Base-by-base conservation (phyloP, 108 stramenopile species). In the Nannochloropsis salina region DNA sequence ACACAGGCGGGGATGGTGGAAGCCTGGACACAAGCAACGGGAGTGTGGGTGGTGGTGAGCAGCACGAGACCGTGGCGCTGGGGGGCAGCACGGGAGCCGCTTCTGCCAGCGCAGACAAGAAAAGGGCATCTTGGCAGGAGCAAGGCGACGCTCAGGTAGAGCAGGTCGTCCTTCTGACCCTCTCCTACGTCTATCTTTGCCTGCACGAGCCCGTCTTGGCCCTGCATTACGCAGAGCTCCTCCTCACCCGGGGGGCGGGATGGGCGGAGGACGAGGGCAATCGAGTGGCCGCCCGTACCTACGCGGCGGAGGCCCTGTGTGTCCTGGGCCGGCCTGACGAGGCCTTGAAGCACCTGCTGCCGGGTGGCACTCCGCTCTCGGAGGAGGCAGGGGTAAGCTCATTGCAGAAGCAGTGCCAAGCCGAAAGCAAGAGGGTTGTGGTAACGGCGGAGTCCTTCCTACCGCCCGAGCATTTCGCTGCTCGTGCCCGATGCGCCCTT, bases 271-370 rank as follows among this genome's bases (percentile, higher is more conserved):
- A n/a, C n/a, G 61, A 74, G 61, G n/a, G 61, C 61, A 74, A 74
- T 15, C 61, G 61, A n/a, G 61, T 74, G 61, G n/a, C 61, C 6
- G 88, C 88, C 45, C 88, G 82, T 80, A 80, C 84, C 21, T 89
- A 89, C 83, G 84, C 88, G n/a, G 88, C 88, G 8, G 88, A 89
- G 83, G 88, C 88, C 5, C 45, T 89, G 85, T 85, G 84, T 42
- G 51, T 89, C 10, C 83, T 89, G 12, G 88, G 85, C 20, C 82
- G 80, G 82, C 88, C 88, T 8, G 42, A 82, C 18, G 85, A 85
- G 42, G 88, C 88, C 41, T 47, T 85, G 9, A 82, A 85, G 88
- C 88, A 89, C 44, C 85, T 89, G 43, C 21, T 41, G 11, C 42
- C 41, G 6, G 61, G 51, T 8, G 21, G n/a, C 42, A 45, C n/a